Evolutionary conservation across 108 stramenopile genomes (phyloP), one percentile per base, ranked within the genome.

Genomic region (Cyclostephanos tholiformis): DNA sequence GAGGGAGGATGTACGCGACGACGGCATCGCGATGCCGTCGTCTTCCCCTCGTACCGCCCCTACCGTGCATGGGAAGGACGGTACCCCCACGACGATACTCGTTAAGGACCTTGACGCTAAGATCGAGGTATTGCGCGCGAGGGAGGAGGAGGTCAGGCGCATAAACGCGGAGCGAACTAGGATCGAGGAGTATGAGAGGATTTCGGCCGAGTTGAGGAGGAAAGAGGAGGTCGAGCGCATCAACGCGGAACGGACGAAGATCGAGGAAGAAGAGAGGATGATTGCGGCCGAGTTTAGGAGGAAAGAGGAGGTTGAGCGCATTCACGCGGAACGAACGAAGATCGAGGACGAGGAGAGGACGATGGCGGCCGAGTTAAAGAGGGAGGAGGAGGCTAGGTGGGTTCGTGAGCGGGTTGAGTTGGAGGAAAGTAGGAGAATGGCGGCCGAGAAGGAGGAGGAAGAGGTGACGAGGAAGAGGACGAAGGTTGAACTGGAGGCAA

Each of bases 31-130:
- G 16, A 27, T 38, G 56, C 64, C 64, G 53, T 23, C 6, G 38
- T 23, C 6, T 27, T 55, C 32, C 19, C 16, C 10, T 4, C 19
- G 2, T 11, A 4, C 38, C 9, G 14, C 22, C 20, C 26, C 25
- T 43, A 39, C 41, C 41, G 41, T 8, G 41, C 43, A 29, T 7
- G 11, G 6, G 25, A 64, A 64, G 19, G n/a, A 32, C 2, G 16
- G n/a, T n/a, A n/a, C n/a, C n/a, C n/a, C 20, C 12, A 48, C 26
- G 14, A n/a, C 53, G 27, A 69, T 56, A 50, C 56, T 74, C 14
- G 44, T 74, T 16, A 74, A 65, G 48, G 65, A 74, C 56, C 36
- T 74, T 22, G 73, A 74, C 64, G 35, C 73, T 14, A 74, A 74
- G 55, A 74, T 74, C 46, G 73, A 74, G 2, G 32, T 63, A 0